Base-by-base conservation (phyloP, 2,329 filamentous ascomycete species). In the Alternaria viburni region DNA sequence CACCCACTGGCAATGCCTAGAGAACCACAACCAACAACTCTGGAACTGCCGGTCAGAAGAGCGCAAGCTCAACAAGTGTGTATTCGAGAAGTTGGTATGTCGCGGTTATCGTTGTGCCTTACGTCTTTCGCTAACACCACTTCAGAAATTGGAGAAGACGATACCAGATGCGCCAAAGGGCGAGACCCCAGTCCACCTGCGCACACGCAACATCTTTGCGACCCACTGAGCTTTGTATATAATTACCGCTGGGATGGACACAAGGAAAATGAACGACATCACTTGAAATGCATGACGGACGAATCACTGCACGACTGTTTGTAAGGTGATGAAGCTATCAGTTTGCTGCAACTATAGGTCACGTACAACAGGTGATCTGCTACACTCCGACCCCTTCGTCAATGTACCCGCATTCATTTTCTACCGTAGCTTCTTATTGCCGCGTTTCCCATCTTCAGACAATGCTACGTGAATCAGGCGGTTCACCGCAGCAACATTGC, bases 21-120 rank as follows among this genome's bases (percentile, higher is more conserved):
- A 99, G 78, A 91, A 97, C 84, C 94, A 96, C 85, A 99, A 99
- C 86, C 96, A 99, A 79, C 93, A 97, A 83, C 85, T 98, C 64
- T 99, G 93, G 91, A 93, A 98, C 78, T 99, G 96, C 85, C 89
- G 96, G 74, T 90, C 89, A 76, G 86, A 88, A 68, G 96, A 99
- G 86, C 90, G 93, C 88, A 90, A 90, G 79, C 85, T 99, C 75
- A 99, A 97, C 86, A 91, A 90, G 84, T 99, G 96, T 82, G 94
- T 97, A 52, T 98, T 92, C 79, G 91, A 97, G 71, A 98, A 97
- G 81, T 83, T 99, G 85, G 96, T 99, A 86, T 66, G 91, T 86
- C 11, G 13, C 32, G 41, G 1, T n/a, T 51, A n/a, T 49, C 30
- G 45, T n/a, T 21, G 10, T 28, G 13, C 15, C 9, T 17, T 25